These are phyloP conservation scores for Pinus tabuliformis DNA, from an alignment of 75 land plant species.

Conservation along the genomic window DNA sequence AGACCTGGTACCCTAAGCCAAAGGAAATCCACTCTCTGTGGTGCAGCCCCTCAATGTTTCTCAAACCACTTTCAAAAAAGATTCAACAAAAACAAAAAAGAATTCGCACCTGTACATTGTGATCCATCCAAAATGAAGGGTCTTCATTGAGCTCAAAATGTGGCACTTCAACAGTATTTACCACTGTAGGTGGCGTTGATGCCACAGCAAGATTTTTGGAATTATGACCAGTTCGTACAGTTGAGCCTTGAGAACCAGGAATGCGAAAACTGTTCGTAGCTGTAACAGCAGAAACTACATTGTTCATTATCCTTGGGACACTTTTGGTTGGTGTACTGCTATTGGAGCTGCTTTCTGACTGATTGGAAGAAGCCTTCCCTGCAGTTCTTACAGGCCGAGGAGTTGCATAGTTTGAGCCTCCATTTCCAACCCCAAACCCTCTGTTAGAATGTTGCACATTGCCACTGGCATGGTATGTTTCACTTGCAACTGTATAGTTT, in stretches of 20 bases:
- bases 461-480: conserved; percentile 6
- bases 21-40: no score
- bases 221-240: conserved; percentile 16
- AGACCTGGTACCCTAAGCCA: no score
- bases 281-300: conserved; percentile 7
- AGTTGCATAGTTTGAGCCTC: conserved; percentile 26
- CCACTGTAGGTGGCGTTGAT: conserved; percentile 20
- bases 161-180: conserved; percentile 64
- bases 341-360: conserved; percentile 43
- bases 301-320: conserved; percentile 40
- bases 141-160: conserved; percentile 89
- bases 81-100: neutral
- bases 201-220: conserved; percentile 35
- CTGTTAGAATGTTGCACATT: conserved; percentile 3
- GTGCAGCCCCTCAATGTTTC: no score
- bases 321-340: conserved; percentile 71
- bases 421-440: conserved; percentile 10
- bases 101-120: conserved; percentile 88
- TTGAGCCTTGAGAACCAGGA: conserved; percentile 16
- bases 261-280: conserved; percentile 12
- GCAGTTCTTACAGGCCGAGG: conserved; percentile 32
- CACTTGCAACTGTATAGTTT: conserved; percentile 8
- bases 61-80: neutral
- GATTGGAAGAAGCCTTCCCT: conserved; percentile 29
- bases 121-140: conserved; percentile 92